These are phyloP conservation scores for Fimicolochytrium jonesii DNA, from an alignment of 192 early-diverging fungal genomes.

Conservation along the genomic window DNA sequence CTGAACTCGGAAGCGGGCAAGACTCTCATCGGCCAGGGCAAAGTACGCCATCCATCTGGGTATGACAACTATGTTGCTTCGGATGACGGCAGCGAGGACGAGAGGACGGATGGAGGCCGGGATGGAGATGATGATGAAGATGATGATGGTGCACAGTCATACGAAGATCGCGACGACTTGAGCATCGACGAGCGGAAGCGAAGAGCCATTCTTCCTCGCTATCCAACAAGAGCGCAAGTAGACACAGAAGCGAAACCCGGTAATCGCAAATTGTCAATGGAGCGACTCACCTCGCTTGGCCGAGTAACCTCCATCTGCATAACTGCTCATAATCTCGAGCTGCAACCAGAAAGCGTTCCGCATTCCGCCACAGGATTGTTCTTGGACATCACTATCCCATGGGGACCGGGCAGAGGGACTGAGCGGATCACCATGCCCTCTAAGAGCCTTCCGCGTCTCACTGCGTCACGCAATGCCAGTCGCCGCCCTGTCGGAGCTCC, in stretches of 20 bases:
- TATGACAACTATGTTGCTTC: no score
- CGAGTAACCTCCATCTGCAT: slow-evolving; percentile 24
- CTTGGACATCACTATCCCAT: background rate
- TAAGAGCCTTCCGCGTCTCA: slow-evolving; percentile 3
- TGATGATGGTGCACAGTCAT: no score
- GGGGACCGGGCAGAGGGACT: background rate
- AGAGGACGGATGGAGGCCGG: background rate
- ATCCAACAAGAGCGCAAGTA: no score
- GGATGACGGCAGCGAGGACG: no score
- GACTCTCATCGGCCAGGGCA: background rate
- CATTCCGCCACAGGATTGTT: background rate
- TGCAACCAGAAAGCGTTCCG: slow-evolving; percentile 7
- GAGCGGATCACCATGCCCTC: background rate
- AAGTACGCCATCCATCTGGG: background rate
- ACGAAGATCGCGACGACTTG: slow-evolving; percentile 1
- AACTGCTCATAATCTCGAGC: slow-evolving; percentile 21
- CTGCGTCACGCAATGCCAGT: slow-evolving; percentile 9
- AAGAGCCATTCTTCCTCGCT: slow-evolving; percentile 5
- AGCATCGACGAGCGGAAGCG: slow-evolving; percentile 17
- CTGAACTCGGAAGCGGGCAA: slow-evolving; percentile 26
- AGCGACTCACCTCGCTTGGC: slow-evolving; percentile 25
- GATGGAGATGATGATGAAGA: slow-evolving; percentile 5
- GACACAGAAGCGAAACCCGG: background rate
- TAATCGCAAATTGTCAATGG: background rate
- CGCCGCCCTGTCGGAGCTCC: background rate